Percentiles rank a stretch among this genome's conserved stretches.
Conservation (phyloP, 78 protist genomes). For the Chrysochromulina parva region DNA sequence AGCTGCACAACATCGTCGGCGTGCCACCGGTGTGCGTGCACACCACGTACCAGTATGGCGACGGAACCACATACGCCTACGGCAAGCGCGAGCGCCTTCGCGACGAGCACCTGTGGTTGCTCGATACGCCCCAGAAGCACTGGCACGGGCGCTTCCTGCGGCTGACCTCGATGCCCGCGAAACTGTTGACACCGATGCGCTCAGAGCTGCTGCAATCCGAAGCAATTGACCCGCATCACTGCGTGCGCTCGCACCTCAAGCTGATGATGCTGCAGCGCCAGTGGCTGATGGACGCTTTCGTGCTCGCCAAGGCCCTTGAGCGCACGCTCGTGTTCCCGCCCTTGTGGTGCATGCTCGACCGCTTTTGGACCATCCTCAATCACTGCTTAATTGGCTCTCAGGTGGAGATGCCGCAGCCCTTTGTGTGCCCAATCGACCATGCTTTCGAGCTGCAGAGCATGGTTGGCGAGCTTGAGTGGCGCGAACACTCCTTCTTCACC, state of each 20-base stretch:
- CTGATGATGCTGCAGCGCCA: conserved; percentile 2
- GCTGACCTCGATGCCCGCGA: neutral
- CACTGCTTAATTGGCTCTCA: neutral
- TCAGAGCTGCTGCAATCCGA: neutral
- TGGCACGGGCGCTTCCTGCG: neutral
- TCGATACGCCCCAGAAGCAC: neutral
- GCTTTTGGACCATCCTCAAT: conserved; percentile 20
- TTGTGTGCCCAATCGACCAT: conserved; percentile 18
- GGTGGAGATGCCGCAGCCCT: conserved; percentile 18
- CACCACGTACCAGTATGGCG: conserved; percentile 16
- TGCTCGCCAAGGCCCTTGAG: neutral
- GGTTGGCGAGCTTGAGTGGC: neutral
- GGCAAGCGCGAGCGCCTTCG: conserved; percentile 39
- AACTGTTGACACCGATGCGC: neutral
- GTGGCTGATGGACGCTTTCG: neutral
- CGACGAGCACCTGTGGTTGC: neutral
- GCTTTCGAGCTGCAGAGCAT: neutral
- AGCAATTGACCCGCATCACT: neutral
- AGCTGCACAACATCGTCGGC: neutral
- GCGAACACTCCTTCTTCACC: conserved; percentile 3
- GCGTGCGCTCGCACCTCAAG: neutral
- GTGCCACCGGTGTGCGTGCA: neutral
- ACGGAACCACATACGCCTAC: neutral
- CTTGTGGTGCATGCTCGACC: neutral
- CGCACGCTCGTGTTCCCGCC: neutral